phyloP scores from a whole-genome alignment of 345 rosid genomes.

The Arabidopsis arenosa region DNA sequence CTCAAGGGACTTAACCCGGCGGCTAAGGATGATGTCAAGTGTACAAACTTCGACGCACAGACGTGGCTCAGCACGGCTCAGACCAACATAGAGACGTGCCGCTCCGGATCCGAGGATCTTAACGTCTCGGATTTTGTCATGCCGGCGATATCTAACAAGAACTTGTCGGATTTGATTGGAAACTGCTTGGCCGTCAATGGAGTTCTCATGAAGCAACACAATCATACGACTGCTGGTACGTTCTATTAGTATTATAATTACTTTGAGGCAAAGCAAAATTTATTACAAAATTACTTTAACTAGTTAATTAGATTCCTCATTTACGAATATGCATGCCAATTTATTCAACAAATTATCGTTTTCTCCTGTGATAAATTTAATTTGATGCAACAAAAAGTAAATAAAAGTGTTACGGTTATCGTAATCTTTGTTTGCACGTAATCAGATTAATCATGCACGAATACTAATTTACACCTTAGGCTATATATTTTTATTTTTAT shows the following conservation, averaged over 20 bases:
- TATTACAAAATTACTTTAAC: background rate
- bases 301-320: conserved; percentile 15
- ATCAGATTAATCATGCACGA: conserved; percentile 30
- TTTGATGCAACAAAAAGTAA: background rate
- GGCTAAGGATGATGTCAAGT: conserved; percentile 40
- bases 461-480: background rate
- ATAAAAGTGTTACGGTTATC: background rate
- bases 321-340: background rate
- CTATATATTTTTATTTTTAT: background rate
- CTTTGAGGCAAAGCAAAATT: background rate
- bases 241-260: background rate
- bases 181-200: conserved; percentile 67
- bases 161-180: conserved; percentile 67
- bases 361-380: background rate
- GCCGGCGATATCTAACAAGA: conserved; percentile 64
- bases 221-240: conserved; percentile 47
- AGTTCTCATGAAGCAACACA: conserved; percentile 46
- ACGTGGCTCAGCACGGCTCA: conserved; percentile 92
- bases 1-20: conserved; percentile 46
- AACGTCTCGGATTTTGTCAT: conserved; percentile 56
- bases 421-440: conserved; percentile 7
- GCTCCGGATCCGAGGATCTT: conserved; percentile 65
- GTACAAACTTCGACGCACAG: conserved; percentile 68
- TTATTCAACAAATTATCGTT: background rate
- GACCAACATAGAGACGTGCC: conserved; percentile 77